Evolutionary conservation across 2,329 filamentous ascomycete species (phyloP), one percentile per base, ranked within the genome.

Genomic region (Colletotrichum sp.): DNA sequence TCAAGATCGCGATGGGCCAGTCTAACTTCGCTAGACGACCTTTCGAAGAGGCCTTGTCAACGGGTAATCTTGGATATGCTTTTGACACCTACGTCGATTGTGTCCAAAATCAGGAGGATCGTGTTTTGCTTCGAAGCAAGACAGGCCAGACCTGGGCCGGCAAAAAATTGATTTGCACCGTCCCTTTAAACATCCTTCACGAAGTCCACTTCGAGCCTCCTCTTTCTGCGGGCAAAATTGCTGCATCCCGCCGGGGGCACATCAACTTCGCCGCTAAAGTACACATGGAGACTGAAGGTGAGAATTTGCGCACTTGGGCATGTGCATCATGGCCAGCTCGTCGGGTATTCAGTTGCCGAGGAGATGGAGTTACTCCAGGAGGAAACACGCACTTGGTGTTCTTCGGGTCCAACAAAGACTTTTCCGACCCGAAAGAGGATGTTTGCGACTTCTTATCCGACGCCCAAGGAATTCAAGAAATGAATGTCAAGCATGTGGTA

Each of bases 331-430:
- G 39, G 8, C 39, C 39, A 12, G 9, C 39, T 44, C 39, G 39
- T 44, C 19, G 39, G 39, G 19, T 44, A n/a, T 44, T 44, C 39
- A 44, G 39, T 44, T 44, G 39, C 39, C 5, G 39, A 44, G 65
- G 44, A 15, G 88, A 89, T 71, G 88, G 88, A 0, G 83, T 82
- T 0, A 87, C 86, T 0, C 85, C 85, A 0, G 83, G 83, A 1
- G 87, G 88, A 0, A 88, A 89, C 49, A 88, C 87, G 0, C 88
- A 90, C 49, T 79, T 89, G 2, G 88, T 89, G 1, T 83, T 83
- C 4, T 89, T 90, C 64, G 39, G 39, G 19, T n/a, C 19, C 11
- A 49, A 49, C 39, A 12, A 9, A 12, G 39, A 49, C 39, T 49
- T 12, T n/a, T 49, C 39, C 19, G 11, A n/a, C 39, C 39, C 39